These are phyloP conservation scores for Aspergillus heteromorphus DNA, from an alignment of 495 filamentous ascomycete species.

Conservation along the genomic window DNA sequence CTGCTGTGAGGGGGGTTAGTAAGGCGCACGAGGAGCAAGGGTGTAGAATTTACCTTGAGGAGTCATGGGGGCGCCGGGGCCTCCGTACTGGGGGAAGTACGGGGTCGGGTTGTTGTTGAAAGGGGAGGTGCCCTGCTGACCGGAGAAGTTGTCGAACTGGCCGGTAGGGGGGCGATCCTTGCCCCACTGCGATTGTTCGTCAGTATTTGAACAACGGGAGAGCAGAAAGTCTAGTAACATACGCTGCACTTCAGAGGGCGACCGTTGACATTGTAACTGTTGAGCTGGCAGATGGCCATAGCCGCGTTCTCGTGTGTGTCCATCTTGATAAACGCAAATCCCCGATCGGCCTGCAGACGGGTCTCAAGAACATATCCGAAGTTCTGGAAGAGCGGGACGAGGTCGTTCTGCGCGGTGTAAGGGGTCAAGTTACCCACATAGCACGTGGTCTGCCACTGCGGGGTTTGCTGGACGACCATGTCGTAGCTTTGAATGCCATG, in stretches of 20 bases:
- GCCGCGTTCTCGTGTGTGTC: slow-evolving; percentile 97
- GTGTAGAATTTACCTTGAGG: slow-evolving; percentile 51
- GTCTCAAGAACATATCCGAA: slow-evolving; percentile 97
- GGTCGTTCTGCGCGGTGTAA: slow-evolving; percentile 93
- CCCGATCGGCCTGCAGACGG: slow-evolving; percentile 94
- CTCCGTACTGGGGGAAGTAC: slow-evolving; percentile 88
- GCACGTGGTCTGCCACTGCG: slow-evolving; percentile 96
- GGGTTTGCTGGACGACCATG: slow-evolving; percentile 96
- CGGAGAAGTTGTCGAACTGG: slow-evolving; percentile 76
- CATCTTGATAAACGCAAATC: slow-evolving; percentile 99
- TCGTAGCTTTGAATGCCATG: slow-evolving; percentile 96
- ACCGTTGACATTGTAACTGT: slow-evolving; percentile 95
- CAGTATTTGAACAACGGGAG: neutral
- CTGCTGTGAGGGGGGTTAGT: slow-evolving; percentile 33
- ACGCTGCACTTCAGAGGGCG: slow-evolving; percentile 98
- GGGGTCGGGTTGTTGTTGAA: slow-evolving; percentile 69
- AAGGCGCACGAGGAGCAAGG: slow-evolving; percentile 13
- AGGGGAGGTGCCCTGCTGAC: slow-evolving; percentile 53
- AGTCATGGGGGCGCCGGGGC: slow-evolving; percentile 68
- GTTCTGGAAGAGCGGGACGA: slow-evolving; percentile 95
- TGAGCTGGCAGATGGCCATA: slow-evolving; percentile 97
- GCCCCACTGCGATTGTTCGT: slow-evolving; percentile 70
- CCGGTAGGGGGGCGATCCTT: slow-evolving; percentile 94
- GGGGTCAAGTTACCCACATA: slow-evolving; percentile 98
- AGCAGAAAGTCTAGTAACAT: slow-evolving; percentile 30